Conservation (phyloP, 169 alveolate species). For the Blepharisma undulans region DNA sequence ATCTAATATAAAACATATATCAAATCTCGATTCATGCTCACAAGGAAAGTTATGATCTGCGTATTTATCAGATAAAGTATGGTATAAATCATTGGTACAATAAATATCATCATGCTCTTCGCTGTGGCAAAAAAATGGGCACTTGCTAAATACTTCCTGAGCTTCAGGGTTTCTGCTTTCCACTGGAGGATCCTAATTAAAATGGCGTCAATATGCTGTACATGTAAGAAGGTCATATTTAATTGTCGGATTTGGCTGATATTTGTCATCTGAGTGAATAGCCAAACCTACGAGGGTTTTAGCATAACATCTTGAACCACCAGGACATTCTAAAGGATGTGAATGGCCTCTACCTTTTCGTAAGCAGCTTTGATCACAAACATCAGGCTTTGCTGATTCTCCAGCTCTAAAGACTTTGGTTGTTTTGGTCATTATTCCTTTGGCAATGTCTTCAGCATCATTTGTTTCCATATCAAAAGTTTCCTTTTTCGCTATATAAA, state of each 20-base stretch:
- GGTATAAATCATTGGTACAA: slow-evolving; percentile 12
- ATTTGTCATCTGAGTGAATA: background rate
- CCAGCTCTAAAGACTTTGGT: background rate
- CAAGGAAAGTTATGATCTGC: slow-evolving; percentile 33
- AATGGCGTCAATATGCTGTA: slow-evolving; percentile 28
- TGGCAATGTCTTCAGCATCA: background rate
- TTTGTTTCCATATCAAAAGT: background rate
- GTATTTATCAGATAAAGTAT: slow-evolving; percentile 2
- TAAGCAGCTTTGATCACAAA: slow-evolving; percentile 21
- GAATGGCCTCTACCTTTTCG: slow-evolving; percentile 47
- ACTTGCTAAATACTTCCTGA: background rate
- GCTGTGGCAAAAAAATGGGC: slow-evolving; percentile 20
- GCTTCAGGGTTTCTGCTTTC: background rate
- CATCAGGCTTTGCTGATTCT: slow-evolving; percentile 42
- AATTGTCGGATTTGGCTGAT: background rate
- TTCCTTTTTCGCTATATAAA: background rate
- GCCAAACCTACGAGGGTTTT: slow-evolving; percentile 8
- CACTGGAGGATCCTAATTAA: slow-evolving; percentile 40
- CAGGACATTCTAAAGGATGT: slow-evolving; percentile 43
- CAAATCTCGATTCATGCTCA: slow-evolving; percentile 7
- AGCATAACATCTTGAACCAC: slow-evolving; percentile 42
- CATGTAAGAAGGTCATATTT: slow-evolving; percentile 43
- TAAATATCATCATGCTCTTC: background rate
- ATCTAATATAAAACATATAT: slow-evolving; percentile 43
- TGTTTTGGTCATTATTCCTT: background rate